These are phyloP conservation scores for Tephrocybe sp. DNA, from an alignment of 768 basidiomycete genomes.

Conservation along the genomic window DNA sequence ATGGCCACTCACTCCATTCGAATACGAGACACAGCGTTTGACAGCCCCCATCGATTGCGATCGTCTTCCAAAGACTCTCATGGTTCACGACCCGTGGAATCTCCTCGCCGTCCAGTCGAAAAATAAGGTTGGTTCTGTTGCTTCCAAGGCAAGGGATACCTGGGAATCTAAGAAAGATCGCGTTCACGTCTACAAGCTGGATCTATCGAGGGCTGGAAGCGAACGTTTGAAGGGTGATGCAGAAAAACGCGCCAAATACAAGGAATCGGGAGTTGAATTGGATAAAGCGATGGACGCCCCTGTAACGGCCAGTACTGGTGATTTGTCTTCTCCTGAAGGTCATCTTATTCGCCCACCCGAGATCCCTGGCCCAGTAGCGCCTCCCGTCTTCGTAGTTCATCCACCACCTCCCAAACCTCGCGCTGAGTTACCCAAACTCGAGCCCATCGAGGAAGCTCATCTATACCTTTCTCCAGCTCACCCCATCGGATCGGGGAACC, in stretches of 20 bases:
- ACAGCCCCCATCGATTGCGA: slow-evolving; percentile 23
- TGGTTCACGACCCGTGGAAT: slow-evolving; percentile 42
- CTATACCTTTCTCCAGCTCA: slow-evolving; percentile 41
- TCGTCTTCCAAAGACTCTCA: slow-evolving; percentile 33
- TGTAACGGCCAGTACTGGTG: not conserved
- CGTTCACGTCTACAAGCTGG: slow-evolving; percentile 28
- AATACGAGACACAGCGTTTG: slow-evolving; percentile 16
- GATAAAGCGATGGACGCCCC: not conserved
- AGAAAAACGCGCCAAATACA: slow-evolving; percentile 8
- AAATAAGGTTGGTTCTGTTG: not conserved
- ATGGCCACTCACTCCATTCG: slow-evolving; percentile 41
- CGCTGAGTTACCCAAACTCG: not conserved
- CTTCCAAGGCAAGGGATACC: not conserved
- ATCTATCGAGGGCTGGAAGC: slow-evolving; percentile 4
- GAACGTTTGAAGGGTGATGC: slow-evolving; percentile 10
- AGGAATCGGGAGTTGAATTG: not conserved
- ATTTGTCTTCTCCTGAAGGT: not conserved
- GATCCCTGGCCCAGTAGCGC: slow-evolving; percentile 15
- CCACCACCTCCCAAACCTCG: slow-evolving; percentile 21
- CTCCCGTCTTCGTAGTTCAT: slow-evolving; percentile 26
- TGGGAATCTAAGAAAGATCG: slow-evolving; percentile 30
- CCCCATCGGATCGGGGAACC: slow-evolving; percentile 42
- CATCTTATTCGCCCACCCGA: slow-evolving; percentile 11
- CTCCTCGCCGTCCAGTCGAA: slow-evolving; percentile 21
- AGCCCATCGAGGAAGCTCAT: slow-evolving; percentile 37